These are phyloP conservation scores for Mortierella sp. DNA, from an alignment of 371 early-diverging fungal genomes.

Conservation along the genomic window DNA sequence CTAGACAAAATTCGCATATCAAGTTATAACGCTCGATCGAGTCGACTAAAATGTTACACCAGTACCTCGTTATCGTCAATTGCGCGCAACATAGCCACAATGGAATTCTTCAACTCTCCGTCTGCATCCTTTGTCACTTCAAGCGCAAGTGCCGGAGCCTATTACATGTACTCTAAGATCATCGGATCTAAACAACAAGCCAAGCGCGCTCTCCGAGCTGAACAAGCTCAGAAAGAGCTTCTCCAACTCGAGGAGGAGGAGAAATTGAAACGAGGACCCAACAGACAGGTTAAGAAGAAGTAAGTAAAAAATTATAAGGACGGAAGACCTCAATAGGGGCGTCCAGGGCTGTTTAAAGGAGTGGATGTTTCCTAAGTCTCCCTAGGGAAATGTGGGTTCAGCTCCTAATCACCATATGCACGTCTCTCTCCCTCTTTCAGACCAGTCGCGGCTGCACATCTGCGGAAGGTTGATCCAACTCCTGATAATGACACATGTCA, in stretches of 20 bases:
- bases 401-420: not conserved
- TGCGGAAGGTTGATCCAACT: conserved; percentile 2
- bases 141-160: conserved; percentile 21
- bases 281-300: conserved; percentile 31
- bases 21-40: no score
- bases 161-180: conserved; percentile 23
- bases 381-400: not conserved
- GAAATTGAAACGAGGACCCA: conserved; percentile 9
- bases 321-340: not conserved
- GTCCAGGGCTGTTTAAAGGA: no score
- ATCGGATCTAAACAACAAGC: conserved; percentile 17
- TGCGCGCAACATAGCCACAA: not conserved
- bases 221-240: conserved; percentile 22
- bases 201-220: conserved; percentile 19
- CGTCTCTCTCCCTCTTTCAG: not conserved
- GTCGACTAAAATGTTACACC: no score
- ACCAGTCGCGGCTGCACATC: not conserved
- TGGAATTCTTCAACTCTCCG: conserved; percentile 20
- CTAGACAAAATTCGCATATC: no score
- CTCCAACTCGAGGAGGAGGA: conserved; percentile 8
- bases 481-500: conserved; percentile 1
- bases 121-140: conserved; percentile 18
- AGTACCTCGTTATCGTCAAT: not conserved
- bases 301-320: conserved; percentile 3
- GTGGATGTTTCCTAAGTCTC: no score